Evolutionary conservation across 495 filamentous ascomycete species (phyloP).

Genomic region (Neurospora intermedia): DNA sequence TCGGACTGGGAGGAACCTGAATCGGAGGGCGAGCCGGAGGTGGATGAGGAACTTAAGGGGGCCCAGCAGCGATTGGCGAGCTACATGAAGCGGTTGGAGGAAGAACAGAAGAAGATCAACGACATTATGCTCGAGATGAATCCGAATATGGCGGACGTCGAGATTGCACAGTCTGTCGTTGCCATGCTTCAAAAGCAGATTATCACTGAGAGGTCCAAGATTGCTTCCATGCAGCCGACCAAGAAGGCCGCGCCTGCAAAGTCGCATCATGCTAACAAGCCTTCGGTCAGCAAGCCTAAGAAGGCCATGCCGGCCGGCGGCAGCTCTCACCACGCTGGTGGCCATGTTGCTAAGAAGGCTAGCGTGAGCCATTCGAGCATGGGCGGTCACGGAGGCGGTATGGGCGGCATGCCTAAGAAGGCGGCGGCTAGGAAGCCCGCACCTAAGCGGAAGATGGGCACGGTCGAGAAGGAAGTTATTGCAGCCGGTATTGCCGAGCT

Average conservation of each 20-base stretch:
- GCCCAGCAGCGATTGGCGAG: conserved; percentile 9
- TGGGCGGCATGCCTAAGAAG: conserved; percentile 32
- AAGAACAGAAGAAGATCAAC: conserved; percentile 55
- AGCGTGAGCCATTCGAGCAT: conserved; percentile 9
- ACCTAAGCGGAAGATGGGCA: conserved; percentile 50
- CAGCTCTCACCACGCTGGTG: conserved; percentile 10
- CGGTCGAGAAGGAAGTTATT: conserved; percentile 76
- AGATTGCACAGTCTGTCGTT: conserved; percentile 43
- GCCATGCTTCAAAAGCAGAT: conserved; percentile 37
- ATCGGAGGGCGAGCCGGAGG: conserved; percentile 25
- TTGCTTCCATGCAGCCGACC: conserved; percentile 23
- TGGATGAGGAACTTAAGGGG: conserved; percentile 15
- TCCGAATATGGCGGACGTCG: conserved; percentile 47
- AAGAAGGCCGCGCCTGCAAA: conserved; percentile 24
- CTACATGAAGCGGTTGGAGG: conserved; percentile 31
- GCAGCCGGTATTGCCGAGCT: conserved; percentile 68
- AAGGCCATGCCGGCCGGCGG: conserved; percentile 21
- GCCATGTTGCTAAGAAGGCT: conserved; percentile 21
- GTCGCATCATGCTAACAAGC: conserved; percentile 19
- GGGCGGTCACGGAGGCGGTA: conserved; percentile 15
- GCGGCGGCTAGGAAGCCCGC: conserved; percentile 28
- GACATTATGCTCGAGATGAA: conserved; percentile 57
- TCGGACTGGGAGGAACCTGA: conserved; percentile 43
- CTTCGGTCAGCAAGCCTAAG: conserved; percentile 22
- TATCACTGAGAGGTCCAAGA: conserved; percentile 37